Conservation (phyloP, 2,329 filamentous ascomycete genomes). For the Dothistroma septosporum region DNA sequence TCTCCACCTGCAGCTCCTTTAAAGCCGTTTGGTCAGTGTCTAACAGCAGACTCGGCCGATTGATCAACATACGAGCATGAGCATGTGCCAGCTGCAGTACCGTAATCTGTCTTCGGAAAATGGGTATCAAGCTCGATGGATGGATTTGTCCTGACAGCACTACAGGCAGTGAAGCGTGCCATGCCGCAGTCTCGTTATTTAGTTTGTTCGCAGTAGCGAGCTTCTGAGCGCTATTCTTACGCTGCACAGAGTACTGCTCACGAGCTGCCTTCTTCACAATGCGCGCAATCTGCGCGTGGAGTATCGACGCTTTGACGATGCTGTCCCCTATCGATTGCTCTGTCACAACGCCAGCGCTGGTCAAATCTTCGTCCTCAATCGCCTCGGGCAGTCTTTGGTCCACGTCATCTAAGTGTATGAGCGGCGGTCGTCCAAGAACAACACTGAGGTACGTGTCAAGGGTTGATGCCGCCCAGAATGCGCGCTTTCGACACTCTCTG, state of each 20-base stretch:
- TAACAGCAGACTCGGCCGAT: slow-evolving; percentile 50
- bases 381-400: slow-evolving; percentile 29
- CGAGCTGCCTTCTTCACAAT: slow-evolving; percentile 29
- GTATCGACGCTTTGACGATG: slow-evolving; percentile 30
- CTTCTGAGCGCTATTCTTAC: slow-evolving; percentile 20
- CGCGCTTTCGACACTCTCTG: slow-evolving; percentile 36
- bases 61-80: slow-evolving; percentile 55
- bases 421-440: slow-evolving; percentile 37
- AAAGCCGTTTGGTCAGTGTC: slow-evolving; percentile 20
- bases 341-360: slow-evolving; percentile 5
- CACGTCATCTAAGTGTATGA: slow-evolving; percentile 36
- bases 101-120: slow-evolving; percentile 52
- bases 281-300: slow-evolving; percentile 30
- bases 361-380: slow-evolving; percentile 32
- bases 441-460: slow-evolving; percentile 40
- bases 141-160: slow-evolving; percentile 45
- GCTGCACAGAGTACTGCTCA: slow-evolving; percentile 27
- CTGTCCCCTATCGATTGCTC: slow-evolving; percentile 29
- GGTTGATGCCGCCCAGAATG: slow-evolving; percentile 39
- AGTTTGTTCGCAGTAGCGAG: slow-evolving; percentile 38
- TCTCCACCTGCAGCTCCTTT: slow-evolving; percentile 38
- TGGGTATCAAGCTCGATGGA: slow-evolving; percentile 43
- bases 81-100: slow-evolving; percentile 53
- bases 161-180: slow-evolving; percentile 45
- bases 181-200: slow-evolving; percentile 41